A percentile compares a stretch with the other conserved stretches of the same genome.
Evolutionary conservation across 345 rosid genomes (phyloP).

Genomic region (Mallotus nudiflorus): DNA sequence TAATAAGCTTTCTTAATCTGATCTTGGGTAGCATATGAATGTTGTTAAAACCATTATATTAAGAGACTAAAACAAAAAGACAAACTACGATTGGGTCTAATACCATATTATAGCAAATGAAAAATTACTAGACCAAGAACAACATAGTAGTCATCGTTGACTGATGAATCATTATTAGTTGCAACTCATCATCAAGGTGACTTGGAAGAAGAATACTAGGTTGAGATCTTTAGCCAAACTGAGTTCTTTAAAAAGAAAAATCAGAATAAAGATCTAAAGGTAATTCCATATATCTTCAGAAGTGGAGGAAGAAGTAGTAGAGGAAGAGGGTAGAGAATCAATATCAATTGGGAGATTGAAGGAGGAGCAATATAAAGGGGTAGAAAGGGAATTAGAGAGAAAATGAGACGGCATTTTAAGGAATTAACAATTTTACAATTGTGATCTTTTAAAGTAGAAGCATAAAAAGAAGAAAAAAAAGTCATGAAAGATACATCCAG

Average conservation of each 20-base stretch:
- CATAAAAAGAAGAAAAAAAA: background rate
- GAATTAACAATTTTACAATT: too few relatives aligned
- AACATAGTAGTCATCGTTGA: constrained; percentile 80
- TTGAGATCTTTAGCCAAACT: constrained; percentile 30
- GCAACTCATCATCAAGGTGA: constrained; percentile 41
- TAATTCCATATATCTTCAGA: constrained; percentile 44
- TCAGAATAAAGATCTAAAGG: constrained; percentile 45
- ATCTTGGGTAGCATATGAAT: constrained; percentile 80
- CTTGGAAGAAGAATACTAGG: constrained; percentile 49
- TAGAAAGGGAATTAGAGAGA: constrained; percentile 34
- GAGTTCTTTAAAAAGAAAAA: constrained; percentile 49
- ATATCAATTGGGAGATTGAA: constrained; percentile 28
- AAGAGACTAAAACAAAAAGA: too few relatives aligned
- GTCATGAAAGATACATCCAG: too few relatives aligned
- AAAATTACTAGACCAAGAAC: constrained; percentile 78
- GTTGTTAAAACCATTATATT: too few relatives aligned
- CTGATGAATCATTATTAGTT: constrained; percentile 40
- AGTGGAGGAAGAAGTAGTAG: constrained; percentile 24
- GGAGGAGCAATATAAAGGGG: too few relatives aligned
- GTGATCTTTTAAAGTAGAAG: too few relatives aligned
- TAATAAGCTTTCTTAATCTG: constrained; percentile 95
- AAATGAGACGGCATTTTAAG: constrained; percentile 39
- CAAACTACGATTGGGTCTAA: too few relatives aligned
- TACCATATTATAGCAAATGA: too few relatives aligned
- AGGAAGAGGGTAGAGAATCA: constrained; percentile 30